Evolutionary conservation across 306 rosid species (phyloP), one percentile per base, ranked within the genome.

Genomic region (Benincasa hispida): DNA sequence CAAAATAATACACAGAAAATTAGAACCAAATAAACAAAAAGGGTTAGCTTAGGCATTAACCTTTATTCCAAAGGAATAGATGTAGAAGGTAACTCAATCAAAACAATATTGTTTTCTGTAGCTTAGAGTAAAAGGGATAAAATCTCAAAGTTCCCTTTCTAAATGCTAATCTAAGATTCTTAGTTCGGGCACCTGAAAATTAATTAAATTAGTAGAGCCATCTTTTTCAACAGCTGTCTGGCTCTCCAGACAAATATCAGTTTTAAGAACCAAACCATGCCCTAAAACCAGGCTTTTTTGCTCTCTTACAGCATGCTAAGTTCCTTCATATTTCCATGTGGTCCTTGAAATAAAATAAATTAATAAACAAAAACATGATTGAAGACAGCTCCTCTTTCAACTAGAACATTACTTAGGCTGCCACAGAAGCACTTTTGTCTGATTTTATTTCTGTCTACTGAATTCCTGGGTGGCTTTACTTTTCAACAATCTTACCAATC

Each of bases 401-500:
- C 81, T 83, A 66, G 24, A 78, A 81, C 67, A 82, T 76, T 78
- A 68, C 69, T 59, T 75, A 18, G 51, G 51, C 51, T 45, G 55
- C 61, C 75, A 37, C 83, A 76, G 30, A 74, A 76, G 61, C 76
- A 72, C 73, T 85, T 79, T 68, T 42, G 39, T 78, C 82, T 77
- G 77, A 53, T 67, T 78, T 55, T 75, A 54, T 56, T 78, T 78
- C 85, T 82, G 80, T 87, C 84, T 77, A 89, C 93, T 62, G 87
- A 86, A 90, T 89, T 89, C 84, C 89, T 78, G 97, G 89, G 83
- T 69, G 63, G 76, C 68, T 81, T 87, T 74, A 17, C 59, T 50
- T 73, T 61, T 77, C 55, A 66, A 45, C 48, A 3, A 69, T 70
- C 79, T 77, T 63, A 22, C 75, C 34, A 45, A 69, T 69, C 75